Conservation (phyloP, 108 stramenopile genomes). For the Stephanodiscus triporus region DNA sequence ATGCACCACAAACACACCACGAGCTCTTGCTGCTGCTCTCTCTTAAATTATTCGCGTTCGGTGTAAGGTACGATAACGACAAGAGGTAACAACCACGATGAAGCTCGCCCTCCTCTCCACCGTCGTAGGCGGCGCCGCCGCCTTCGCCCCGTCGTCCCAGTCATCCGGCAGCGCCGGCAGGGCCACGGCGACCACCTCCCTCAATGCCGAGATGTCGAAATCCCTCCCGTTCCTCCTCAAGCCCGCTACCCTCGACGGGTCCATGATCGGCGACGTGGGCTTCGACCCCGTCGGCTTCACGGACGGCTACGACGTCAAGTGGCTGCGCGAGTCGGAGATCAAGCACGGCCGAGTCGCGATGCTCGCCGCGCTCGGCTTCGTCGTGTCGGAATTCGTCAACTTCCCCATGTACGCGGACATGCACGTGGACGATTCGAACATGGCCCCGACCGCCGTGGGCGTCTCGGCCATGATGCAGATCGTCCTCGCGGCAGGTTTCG, state of each 20-base stretch:
- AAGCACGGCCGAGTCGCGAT: slow-evolving; percentile 96
- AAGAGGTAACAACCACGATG: no score
- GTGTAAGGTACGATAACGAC: no score
- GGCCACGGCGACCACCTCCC: slow-evolving; percentile 44
- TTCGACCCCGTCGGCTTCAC: slow-evolving; percentile 95
- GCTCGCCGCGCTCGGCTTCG: slow-evolving; percentile 89
- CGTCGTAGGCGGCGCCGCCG: no score
- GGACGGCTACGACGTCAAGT: slow-evolving; percentile 93
- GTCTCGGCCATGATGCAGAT: slow-evolving; percentile 89
- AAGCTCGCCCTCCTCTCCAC: no score
- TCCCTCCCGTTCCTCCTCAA: slow-evolving; percentile 78
- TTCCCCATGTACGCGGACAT: slow-evolving; percentile 71
- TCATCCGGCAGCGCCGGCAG: no score
- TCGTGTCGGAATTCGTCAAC: slow-evolving; percentile 75
- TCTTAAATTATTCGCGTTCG: no score
- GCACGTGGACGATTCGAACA: slow-evolving; percentile 85
- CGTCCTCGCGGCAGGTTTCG: slow-evolving; percentile 75
- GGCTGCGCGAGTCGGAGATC: slow-evolving; percentile 96
- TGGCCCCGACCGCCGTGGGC: slow-evolving; percentile 78
- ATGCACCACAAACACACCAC: no score
- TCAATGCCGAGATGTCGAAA: slow-evolving; percentile 86
- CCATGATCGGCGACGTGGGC: slow-evolving; percentile 80
- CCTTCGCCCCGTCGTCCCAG: no score
- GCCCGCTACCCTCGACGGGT: slow-evolving; percentile 73
- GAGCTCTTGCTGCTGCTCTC: no score